Percentiles rank a stretch among this genome's conserved stretches.
These are phyloP conservation scores for Fusarium sp. DNA, from an alignment of 2,329 filamentous ascomycete species.

Conservation along the genomic window DNA sequence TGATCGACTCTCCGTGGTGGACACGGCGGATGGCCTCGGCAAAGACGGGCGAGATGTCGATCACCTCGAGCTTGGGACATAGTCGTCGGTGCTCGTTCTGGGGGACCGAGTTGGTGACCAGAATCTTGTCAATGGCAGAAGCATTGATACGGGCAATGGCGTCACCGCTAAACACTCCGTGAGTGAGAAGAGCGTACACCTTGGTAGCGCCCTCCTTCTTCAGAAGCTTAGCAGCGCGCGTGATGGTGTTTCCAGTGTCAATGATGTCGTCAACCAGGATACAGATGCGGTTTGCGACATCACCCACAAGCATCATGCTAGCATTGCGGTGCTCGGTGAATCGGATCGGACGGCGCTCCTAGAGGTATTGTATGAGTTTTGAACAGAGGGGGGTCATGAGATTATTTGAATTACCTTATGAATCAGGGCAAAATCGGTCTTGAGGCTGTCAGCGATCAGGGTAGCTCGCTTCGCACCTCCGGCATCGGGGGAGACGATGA, in stretches of 20 bases:
- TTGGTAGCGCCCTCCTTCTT: conserved; percentile 94
- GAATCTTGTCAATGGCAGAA: conserved; percentile 90
- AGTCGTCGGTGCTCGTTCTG: conserved; percentile 82
- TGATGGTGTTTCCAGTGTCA: conserved; percentile 97
- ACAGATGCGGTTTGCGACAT: conserved; percentile 82
- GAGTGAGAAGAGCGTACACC: conserved; percentile 92
- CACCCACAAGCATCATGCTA: conserved; percentile 95
- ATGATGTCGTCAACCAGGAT: conserved; percentile 95
- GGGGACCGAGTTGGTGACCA: conserved; percentile 95
- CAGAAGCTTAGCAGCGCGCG: conserved; percentile 92
- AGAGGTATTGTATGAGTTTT: conserved; percentile 47
- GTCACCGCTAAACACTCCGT: conserved; percentile 95
- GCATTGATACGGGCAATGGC: conserved; percentile 95
- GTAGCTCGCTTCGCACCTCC: conserved; percentile 97
- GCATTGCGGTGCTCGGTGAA: conserved; percentile 91
- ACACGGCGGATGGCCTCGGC: conserved; percentile 95
- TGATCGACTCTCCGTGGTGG: conserved; percentile 98
- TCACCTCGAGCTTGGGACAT: conserved; percentile 90
- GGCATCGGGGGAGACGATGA: conserved; percentile 96
- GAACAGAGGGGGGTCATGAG: conserved; percentile 48
- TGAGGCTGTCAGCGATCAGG: conserved; percentile 91
- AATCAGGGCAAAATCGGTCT: conserved; percentile 96
- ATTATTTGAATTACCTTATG: conserved; percentile 76
- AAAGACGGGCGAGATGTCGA: conserved; percentile 91
- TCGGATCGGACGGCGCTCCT: conserved; percentile 90